Conservation (phyloP, 2,329 filamentous ascomycete species). For the Colletotrichum lentis region DNA sequence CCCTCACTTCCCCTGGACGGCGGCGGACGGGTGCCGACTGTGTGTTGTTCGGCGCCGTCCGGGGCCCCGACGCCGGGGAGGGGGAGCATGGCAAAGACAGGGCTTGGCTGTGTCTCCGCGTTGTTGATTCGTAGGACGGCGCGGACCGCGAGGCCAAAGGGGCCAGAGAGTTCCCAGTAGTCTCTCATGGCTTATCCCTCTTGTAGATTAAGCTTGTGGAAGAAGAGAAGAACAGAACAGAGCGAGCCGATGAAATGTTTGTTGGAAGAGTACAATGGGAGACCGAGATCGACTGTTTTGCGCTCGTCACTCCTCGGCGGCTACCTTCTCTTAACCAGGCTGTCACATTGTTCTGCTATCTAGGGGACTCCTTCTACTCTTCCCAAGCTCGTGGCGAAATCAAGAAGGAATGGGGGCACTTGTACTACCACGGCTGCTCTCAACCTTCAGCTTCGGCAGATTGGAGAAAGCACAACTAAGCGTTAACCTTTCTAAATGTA, state of each 20-base stretch:
- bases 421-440: too few relatives aligned
- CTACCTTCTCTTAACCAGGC: too few relatives aligned
- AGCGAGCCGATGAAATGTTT: background rate
- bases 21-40: background rate
- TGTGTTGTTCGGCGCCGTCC: background rate
- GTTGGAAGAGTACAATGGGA: background rate
- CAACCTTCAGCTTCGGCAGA: too few relatives aligned
- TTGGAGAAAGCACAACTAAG: too few relatives aligned
- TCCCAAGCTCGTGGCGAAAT: too few relatives aligned
- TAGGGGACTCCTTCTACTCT: too few relatives aligned
- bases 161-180: conserved; percentile 31
- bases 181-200: conserved; percentile 15
- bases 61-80: conserved; percentile 27
- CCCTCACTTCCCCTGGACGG: conserved; percentile 6
- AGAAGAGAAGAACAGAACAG: background rate
- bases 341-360: too few relatives aligned
- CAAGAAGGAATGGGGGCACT: too few relatives aligned
- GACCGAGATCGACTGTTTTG: too few relatives aligned
- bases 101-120: conserved; percentile 19
- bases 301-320: too few relatives aligned
- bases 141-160: conserved; percentile 27
- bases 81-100: conserved; percentile 29
- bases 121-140: conserved; percentile 10
- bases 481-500: too few relatives aligned
- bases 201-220: background rate